A percentile compares a stretch with the other conserved stretches of the same genome.
These are phyloP conservation scores for Arthroderma uncinatum DNA, from an alignment of 2,329 filamentous ascomycete genomes.

Conservation along the genomic window DNA sequence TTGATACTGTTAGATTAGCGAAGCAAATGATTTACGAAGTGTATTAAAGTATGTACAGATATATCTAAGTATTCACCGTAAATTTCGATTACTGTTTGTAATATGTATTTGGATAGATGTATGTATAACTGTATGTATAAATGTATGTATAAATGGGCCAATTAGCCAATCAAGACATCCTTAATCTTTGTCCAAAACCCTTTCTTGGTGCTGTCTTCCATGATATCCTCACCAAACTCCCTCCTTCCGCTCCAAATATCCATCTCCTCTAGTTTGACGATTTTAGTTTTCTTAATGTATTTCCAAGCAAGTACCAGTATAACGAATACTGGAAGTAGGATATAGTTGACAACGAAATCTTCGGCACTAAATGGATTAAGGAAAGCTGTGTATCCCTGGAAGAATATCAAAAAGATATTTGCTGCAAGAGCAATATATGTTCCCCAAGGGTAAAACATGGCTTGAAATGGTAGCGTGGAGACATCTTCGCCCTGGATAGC, in stretches of 20 bases:
- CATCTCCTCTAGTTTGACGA: conserved; percentile 29
- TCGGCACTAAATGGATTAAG: conserved; percentile 41
- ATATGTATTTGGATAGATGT: no score
- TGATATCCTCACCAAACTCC: conserved; percentile 15
- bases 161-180: conserved; percentile 1
- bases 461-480: conserved; percentile 38
- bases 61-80: not conserved
- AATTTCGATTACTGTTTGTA: not conserved
- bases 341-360: conserved; percentile 46
- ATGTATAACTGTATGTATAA: not conserved
- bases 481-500: conserved; percentile 27
- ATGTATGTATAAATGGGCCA: not conserved
- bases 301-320: conserved; percentile 40
- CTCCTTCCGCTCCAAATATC: conserved; percentile 31
- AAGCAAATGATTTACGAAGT: not conserved
- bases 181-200: not conserved
- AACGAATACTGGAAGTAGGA: conserved; percentile 42
- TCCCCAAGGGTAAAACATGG: conserved; percentile 42
- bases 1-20: not conserved
- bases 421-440: conserved; percentile 38
- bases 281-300: conserved; percentile 29
- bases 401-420: conserved; percentile 41
- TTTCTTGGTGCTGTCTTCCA: not conserved
- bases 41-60: not conserved
- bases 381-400: conserved; percentile 44